These are phyloP conservation scores for Onygenales sp. DNA, from an alignment of 2,329 filamentous ascomycete genomes.

Conservation along the genomic window DNA sequence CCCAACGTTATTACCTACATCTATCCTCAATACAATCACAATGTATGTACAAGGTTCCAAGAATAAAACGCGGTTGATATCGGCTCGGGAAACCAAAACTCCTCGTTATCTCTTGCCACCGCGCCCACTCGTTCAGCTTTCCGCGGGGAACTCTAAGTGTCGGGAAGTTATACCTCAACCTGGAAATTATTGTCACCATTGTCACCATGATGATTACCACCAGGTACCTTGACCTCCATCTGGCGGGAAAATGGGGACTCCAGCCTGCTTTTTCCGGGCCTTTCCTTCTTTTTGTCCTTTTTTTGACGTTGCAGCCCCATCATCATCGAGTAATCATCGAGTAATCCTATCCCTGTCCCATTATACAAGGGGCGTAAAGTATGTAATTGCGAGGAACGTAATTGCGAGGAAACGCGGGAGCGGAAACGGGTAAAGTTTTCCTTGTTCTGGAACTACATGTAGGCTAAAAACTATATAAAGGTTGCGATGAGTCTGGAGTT, in stretches of 20 bases:
- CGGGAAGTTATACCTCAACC: neutral
- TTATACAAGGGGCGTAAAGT: neutral
- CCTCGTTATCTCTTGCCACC: no score
- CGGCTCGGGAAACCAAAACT: neutral
- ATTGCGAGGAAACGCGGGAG: no score
- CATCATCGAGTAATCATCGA: no score
- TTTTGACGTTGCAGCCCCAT: neutral
- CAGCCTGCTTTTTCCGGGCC: neutral
- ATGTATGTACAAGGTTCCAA: neutral
- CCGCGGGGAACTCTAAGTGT: neutral
- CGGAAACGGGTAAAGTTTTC: no score
- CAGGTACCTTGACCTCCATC: neutral
- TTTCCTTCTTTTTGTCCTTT: constrained; percentile 6
- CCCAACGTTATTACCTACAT: neutral
- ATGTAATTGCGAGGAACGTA: no score
- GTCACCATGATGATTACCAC: neutral
- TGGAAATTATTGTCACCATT: neutral
- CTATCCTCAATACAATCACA: constrained; percentile 1
- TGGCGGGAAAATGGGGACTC: no score
- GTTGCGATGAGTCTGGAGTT: no score
- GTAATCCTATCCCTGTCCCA: neutral
- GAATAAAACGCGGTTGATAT: neutral
- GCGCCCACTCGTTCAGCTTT: neutral
- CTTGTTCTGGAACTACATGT: no score
- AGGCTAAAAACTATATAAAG: no score